Evolutionary conservation across 306 rosid genomes (phyloP).

Genomic region (Chamaecrista fasciculata): DNA sequence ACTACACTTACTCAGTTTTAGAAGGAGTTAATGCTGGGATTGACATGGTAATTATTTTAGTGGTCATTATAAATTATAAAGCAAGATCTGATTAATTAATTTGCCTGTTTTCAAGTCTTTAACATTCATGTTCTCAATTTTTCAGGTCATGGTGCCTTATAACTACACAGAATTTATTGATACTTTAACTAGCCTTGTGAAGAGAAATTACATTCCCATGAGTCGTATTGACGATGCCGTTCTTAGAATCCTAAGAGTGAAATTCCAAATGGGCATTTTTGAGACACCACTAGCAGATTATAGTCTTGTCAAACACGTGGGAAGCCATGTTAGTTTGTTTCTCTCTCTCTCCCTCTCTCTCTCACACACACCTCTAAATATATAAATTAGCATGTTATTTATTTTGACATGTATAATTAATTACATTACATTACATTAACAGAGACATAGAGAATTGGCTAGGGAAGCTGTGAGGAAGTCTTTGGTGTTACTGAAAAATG

Average conservation of each 20-base stretch:
- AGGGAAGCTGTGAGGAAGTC: conserved; percentile 54
- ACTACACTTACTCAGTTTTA: conserved; percentile 39
- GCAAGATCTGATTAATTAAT: no score
- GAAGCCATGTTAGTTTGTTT: conserved; percentile 36
- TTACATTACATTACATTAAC: background rate
- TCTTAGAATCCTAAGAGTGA: conserved; percentile 45
- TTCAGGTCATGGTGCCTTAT: conserved; percentile 3
- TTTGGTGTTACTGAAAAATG: conserved; percentile 46
- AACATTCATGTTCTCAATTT: no score
- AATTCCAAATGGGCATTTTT: conserved; percentile 49
- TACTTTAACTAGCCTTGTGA: conserved; percentile 38
- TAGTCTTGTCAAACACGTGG: conserved; percentile 38
- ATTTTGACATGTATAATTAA: no score
- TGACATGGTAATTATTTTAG: conserved; percentile 37
- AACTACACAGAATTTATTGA: conserved; percentile 5
- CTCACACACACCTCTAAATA: no score
- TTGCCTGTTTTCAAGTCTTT: no score
- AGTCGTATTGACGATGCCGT: conserved; percentile 52
- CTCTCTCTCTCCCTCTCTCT: background rate
- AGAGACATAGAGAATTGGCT: conserved; percentile 47
- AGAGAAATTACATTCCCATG: conserved; percentile 37
- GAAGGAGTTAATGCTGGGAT: conserved; percentile 50
- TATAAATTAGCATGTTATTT: no score
- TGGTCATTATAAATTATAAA: no score
- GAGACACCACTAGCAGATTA: conserved; percentile 46